Evolutionary conservation across 2,329 filamentous ascomycete genomes (phyloP).

Genomic region (Drechmeria coniospora): DNA sequence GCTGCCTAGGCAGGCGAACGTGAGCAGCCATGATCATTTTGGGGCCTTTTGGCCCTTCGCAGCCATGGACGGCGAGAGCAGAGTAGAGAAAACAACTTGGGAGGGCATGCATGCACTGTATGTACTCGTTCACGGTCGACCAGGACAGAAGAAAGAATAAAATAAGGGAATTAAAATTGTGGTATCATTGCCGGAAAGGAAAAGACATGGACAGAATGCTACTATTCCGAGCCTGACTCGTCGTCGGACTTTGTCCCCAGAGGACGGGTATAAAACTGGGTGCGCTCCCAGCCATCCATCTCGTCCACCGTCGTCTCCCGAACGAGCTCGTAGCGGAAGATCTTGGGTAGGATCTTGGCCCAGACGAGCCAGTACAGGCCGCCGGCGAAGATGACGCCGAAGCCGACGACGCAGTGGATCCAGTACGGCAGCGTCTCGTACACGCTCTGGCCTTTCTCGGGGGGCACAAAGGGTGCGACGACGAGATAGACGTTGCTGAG

Average conservation of each 20-base stretch:
- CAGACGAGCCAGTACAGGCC: constrained; percentile 41
- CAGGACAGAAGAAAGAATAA: too few relatives aligned
- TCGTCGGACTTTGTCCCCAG: constrained; percentile 1
- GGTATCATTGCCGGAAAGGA: too few relatives aligned
- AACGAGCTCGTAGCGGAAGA: constrained; percentile 40
- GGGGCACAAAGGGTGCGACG: constrained; percentile 42
- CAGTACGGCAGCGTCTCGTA: constrained; percentile 40
- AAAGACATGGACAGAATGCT: too few relatives aligned
- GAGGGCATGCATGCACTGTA: too few relatives aligned
- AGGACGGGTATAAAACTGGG: constrained; percentile 32
- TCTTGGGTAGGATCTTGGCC: constrained; percentile 33
- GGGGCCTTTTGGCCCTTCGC: too few relatives aligned
- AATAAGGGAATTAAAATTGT: too few relatives aligned
- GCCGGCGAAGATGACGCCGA: constrained; percentile 35
- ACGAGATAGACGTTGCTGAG: constrained; percentile 46
- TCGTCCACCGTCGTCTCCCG: constrained; percentile 37
- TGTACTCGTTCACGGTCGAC: too few relatives aligned
- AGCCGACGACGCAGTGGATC: constrained; percentile 41
- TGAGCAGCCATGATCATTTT: too few relatives aligned
- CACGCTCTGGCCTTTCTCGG: constrained; percentile 32
- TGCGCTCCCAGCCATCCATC: constrained; percentile 48
- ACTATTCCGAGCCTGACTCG: not conserved
- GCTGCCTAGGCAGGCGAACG: too few relatives aligned
- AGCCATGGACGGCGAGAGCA: too few relatives aligned
- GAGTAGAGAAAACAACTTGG: too few relatives aligned